Conservation (phyloP, 768 basidiomycete species). For the Leucocoprinus birnbaumii region DNA sequence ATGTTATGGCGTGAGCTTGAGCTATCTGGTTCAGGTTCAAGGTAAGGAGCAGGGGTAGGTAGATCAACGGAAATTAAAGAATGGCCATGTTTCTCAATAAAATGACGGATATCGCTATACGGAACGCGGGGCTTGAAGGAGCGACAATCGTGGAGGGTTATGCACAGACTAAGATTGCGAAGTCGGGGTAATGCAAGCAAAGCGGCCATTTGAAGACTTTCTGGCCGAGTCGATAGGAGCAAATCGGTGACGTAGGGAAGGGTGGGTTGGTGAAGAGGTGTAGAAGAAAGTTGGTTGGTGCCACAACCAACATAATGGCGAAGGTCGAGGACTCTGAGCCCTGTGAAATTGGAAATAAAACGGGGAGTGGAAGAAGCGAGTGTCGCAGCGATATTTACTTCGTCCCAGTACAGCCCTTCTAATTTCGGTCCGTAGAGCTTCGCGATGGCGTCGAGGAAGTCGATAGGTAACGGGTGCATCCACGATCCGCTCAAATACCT, state of each 20-base stretch:
- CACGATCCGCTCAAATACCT: constrained; percentile 46
- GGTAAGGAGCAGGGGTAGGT: constrained; percentile 29
- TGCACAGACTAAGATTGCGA: constrained; percentile 29
- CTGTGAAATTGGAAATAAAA: constrained; percentile 38
- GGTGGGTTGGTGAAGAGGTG: constrained; percentile 18
- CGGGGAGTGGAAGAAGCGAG: constrained; percentile 26
- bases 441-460: constrained; percentile 39
- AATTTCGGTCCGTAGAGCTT: constrained; percentile 37
- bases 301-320: constrained; percentile 34
- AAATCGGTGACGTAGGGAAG: constrained; percentile 42
- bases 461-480: constrained; percentile 38
- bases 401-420: constrained; percentile 45
- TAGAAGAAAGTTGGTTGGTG: constrained; percentile 14
- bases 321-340: constrained; percentile 44
- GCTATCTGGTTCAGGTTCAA: constrained; percentile 30
- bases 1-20: constrained; percentile 21
- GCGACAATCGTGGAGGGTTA: constrained; percentile 4
- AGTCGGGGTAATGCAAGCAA: constrained; percentile 39
- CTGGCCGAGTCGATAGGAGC: constrained; percentile 36
- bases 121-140: constrained; percentile 28
- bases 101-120: constrained; percentile 25
- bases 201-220: constrained; percentile 35
- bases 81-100: constrained; percentile 40
- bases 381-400: constrained; percentile 17
- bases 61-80: constrained; percentile 39